Percentiles rank a stretch among this genome's conserved stretches.
Conservation (phyloP, 495 filamentous ascomycete species). For the Tuber indicum region DNA sequence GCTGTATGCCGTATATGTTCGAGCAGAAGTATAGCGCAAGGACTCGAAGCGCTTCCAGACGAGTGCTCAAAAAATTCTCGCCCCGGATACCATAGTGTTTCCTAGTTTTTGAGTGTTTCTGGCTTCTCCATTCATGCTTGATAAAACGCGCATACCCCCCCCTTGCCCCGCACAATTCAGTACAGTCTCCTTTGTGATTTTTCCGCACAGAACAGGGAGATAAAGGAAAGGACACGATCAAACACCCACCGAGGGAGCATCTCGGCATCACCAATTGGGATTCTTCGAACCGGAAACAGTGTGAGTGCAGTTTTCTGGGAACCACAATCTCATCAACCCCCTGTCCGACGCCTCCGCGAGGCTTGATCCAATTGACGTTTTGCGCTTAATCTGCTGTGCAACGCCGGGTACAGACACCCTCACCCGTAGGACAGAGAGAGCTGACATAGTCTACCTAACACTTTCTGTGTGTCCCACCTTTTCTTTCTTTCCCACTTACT, state of each 20-base stretch:
- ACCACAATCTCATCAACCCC: not conserved
- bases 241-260: not conserved
- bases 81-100: not conserved
- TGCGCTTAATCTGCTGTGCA: not conserved
- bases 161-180: not conserved
- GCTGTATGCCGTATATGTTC: too few relatives aligned
- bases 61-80: not conserved
- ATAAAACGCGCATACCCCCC: not conserved
- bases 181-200: not conserved
- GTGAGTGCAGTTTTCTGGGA: not conserved
- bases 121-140: not conserved
- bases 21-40: not conserved
- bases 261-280: not conserved
- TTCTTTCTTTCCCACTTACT: not conserved
- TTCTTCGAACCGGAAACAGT: not conserved
- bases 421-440: not conserved
- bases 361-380: not conserved
- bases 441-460: not conserved
- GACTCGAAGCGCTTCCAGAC: not conserved
- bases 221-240: not conserved
- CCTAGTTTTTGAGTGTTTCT: not conserved
- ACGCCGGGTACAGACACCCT: conserved; percentile 1
- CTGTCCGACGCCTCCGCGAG: not conserved
- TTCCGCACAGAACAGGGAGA: not conserved
- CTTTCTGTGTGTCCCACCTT: not conserved